Percentiles rank a stretch among this genome's conserved stretches.
These are phyloP conservation scores for Hortaea sp. DNA, from an alignment of 2,329 filamentous ascomycete species.

Conservation along the genomic window DNA sequence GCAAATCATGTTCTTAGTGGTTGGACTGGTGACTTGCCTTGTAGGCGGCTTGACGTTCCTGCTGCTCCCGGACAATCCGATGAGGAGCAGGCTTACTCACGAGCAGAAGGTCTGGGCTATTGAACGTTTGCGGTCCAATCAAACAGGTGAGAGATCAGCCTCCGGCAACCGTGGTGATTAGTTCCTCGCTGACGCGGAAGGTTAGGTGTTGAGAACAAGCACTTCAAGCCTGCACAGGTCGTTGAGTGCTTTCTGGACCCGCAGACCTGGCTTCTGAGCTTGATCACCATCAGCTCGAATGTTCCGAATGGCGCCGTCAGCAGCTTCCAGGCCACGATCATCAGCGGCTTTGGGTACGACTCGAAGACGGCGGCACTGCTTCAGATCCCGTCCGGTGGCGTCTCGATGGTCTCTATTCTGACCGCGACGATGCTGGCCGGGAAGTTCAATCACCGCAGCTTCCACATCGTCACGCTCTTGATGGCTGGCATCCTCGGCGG, in stretches of 20 bases:
- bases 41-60: conserved; percentile 24
- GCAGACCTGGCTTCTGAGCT: conserved; percentile 34
- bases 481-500: conserved; percentile 21
- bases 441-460: conserved; percentile 18
- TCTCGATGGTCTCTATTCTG: conserved; percentile 31
- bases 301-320: conserved; percentile 35
- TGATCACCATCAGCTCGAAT: conserved; percentile 24
- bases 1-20: conserved; percentile 43
- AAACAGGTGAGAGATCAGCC: conserved; percentile 28
- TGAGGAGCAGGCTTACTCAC: conserved; percentile 17
- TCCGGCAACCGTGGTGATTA: neutral
- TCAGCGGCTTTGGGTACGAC: conserved; percentile 23
- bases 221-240: conserved; percentile 39
- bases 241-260: conserved; percentile 35
- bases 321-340: conserved; percentile 26
- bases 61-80: conserved; percentile 23
- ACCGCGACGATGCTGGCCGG: conserved; percentile 15
- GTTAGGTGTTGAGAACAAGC: conserved; percentile 38
- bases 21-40: conserved; percentile 34
- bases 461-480: conserved; percentile 18
- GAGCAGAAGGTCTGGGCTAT: conserved; percentile 24
- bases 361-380: conserved; percentile 22
- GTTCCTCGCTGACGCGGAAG: neutral
- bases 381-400: conserved; percentile 50
- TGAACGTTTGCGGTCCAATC: conserved; percentile 36